Evolutionary conservation across 352 stramenopile species (phyloP).

Genomic region (Phytophthora colocasiae): DNA sequence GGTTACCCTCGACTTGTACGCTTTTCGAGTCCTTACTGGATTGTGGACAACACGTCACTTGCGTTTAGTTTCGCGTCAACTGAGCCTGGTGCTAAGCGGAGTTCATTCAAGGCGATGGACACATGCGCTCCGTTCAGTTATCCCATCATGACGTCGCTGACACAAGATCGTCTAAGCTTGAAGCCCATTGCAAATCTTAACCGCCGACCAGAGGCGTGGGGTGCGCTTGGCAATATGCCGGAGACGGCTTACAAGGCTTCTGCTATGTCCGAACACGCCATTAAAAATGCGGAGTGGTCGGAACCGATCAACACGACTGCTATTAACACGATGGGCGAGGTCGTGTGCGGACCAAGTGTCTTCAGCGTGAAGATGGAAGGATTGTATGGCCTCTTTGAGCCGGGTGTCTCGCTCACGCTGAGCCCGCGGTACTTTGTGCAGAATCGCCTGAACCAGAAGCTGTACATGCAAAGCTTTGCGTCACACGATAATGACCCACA

Average conservation of each 20-base stretch:
- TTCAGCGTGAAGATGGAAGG: slow-evolving; percentile 86
- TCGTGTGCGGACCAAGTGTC: slow-evolving; percentile 73
- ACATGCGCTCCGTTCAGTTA: slow-evolving; percentile 60
- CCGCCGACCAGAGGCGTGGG: slow-evolving; percentile 67
- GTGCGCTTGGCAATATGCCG: slow-evolving; percentile 58
- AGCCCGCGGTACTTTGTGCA: slow-evolving; percentile 86
- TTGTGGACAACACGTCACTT: slow-evolving; percentile 86
- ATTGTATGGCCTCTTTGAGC: slow-evolving; percentile 83
- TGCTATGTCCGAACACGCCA: slow-evolving; percentile 62
- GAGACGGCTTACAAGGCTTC: slow-evolving; percentile 55
- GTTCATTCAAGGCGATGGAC: slow-evolving; percentile 51
- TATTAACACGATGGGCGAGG: slow-evolving; percentile 87
- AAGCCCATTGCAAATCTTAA: slow-evolving; percentile 61
- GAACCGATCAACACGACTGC: slow-evolving; percentile 86
- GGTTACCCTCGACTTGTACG: slow-evolving; percentile 78
- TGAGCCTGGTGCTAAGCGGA: slow-evolving; percentile 57
- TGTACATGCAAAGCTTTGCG: slow-evolving; percentile 79
- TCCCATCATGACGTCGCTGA: slow-evolving; percentile 65
- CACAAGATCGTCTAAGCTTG: slow-evolving; percentile 73
- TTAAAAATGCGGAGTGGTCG: slow-evolving; percentile 76
- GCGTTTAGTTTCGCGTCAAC: slow-evolving; percentile 69
- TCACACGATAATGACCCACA: slow-evolving; percentile 66
- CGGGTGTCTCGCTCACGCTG: slow-evolving; percentile 76
- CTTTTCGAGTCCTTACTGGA: slow-evolving; percentile 87
- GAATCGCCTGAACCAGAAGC: slow-evolving; percentile 82